A percentile compares a stretch with the other conserved stretches of the same genome.
These are phyloP conservation scores for Picochlorum sp. DNA, from an alignment of 139 green algal species.

Conservation along the genomic window DNA sequence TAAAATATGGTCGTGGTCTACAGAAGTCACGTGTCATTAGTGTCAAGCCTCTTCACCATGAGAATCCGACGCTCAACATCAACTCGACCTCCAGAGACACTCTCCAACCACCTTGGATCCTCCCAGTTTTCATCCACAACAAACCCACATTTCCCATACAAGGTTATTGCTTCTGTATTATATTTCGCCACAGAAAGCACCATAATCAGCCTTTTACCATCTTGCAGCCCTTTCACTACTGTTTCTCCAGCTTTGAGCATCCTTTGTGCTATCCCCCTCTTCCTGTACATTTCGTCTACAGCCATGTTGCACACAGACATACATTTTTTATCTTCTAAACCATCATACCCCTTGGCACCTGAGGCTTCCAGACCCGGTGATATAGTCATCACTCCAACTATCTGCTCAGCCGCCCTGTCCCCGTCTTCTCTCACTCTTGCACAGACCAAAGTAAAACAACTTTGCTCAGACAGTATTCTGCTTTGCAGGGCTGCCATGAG, in stretches of 20 bases:
- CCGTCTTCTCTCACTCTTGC: background rate
- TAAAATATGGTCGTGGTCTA: too few species aligned
- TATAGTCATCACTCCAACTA: slow-evolving; percentile 5
- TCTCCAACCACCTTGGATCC: slow-evolving; percentile 8
- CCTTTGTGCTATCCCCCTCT: slow-evolving; percentile 2
- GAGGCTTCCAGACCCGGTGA: slow-evolving; percentile 1
- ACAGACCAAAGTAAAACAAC: background rate
- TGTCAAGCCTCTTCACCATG: too few species aligned
- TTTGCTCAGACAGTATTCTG: background rate
- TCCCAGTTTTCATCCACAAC: slow-evolving; percentile 8
- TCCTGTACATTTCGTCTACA: background rate
- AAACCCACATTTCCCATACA: slow-evolving; percentile 12
- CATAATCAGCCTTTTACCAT: background rate
- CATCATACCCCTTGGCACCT: background rate
- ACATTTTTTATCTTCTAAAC: background rate
- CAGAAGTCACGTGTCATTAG: too few species aligned
- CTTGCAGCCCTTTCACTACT: background rate
- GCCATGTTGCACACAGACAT: slow-evolving; percentile 14
- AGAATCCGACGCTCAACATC: background rate
- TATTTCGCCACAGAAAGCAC: slow-evolving; percentile 8
- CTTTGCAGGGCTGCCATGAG: slow-evolving; percentile 12
- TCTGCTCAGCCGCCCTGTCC: background rate
- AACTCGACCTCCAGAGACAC: slow-evolving; percentile 5
- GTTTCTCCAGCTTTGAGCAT: slow-evolving; percentile 10
- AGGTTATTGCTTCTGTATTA: slow-evolving; percentile 2